phyloP scores from a whole-genome alignment of 2,329 filamentous ascomycete species.

The Verruconis gallopava region DNA sequence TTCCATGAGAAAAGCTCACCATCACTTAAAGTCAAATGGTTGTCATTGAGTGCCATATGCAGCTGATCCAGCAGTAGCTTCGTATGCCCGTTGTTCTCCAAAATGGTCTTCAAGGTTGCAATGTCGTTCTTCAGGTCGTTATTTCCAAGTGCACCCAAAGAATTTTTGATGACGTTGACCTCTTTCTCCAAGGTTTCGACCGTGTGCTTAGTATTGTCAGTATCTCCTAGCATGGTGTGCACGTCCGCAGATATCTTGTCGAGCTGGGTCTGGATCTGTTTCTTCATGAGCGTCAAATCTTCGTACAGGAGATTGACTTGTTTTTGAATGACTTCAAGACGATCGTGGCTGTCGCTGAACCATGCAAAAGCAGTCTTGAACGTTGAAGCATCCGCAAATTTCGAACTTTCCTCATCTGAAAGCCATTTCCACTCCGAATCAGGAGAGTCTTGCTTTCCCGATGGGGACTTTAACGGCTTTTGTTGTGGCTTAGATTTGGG shows the following conservation, averaged over 20 bases:
- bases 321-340: constrained; percentile 61
- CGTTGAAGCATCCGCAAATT: constrained; percentile 24
- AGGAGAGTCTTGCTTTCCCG: not conserved
- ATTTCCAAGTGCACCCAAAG: not conserved
- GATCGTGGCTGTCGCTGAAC: constrained; percentile 74
- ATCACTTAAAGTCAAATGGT: constrained; percentile 39
- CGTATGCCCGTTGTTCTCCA: constrained; percentile 43
- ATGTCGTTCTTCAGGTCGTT: constrained; percentile 19
- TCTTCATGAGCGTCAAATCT: constrained; percentile 38
- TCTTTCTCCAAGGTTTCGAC: not conserved
- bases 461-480: not conserved
- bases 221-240: not conserved
- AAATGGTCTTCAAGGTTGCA: constrained; percentile 36
- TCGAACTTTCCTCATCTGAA: constrained; percentile 3
- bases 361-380: constrained; percentile 42
- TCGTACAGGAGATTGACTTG: constrained; percentile 51
- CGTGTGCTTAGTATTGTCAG: constrained; percentile 1
- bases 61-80: constrained; percentile 40
- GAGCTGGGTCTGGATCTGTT: constrained; percentile 38
- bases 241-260: not conserved
- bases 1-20: constrained; percentile 31
- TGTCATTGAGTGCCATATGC: constrained; percentile 39
- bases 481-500: not conserved
- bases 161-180: not conserved
- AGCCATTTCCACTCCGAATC: constrained; percentile 5